Evolutionary conservation across 306 rosid genomes (phyloP).

Genomic region (Acacia acuminata): DNA sequence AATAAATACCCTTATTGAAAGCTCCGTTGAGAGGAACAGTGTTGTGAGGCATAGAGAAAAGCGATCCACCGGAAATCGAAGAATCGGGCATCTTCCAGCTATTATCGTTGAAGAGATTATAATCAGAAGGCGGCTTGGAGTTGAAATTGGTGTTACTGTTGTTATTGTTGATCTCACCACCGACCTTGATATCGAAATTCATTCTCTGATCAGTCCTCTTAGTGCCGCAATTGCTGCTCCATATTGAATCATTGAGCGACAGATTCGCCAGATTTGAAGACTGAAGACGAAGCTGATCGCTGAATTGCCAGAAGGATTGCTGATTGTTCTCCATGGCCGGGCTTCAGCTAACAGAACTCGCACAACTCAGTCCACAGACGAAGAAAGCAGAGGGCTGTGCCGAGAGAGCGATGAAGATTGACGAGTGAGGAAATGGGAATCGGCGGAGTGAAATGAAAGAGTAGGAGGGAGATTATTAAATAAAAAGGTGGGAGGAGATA

Average conservation of each 20-base stretch:
- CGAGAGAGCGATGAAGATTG: not conserved
- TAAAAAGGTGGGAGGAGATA: not conserved
- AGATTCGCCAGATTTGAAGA: slow-evolving; percentile 56
- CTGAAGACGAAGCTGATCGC: slow-evolving; percentile 82
- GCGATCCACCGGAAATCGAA: slow-evolving; percentile 13
- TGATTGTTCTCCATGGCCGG: slow-evolving; percentile 60
- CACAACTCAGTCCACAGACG: not conserved
- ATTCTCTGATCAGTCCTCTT: slow-evolving; percentile 61
- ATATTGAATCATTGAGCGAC: slow-evolving; percentile 78
- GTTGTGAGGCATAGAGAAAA: slow-evolving; percentile 42
- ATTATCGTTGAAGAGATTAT: slow-evolving; percentile 42
- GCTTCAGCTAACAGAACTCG: not conserved
- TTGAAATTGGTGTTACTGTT: slow-evolving; percentile 10
- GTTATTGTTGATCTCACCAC: slow-evolving; percentile 62
- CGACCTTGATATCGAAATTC: slow-evolving; percentile 81
- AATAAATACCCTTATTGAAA: slow-evolving; percentile 75
- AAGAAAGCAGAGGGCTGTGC: no score
- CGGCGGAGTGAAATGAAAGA: not conserved
- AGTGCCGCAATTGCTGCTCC: slow-evolving; percentile 60
- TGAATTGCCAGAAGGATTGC: slow-evolving; percentile 82
- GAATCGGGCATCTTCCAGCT: slow-evolving; percentile 51
- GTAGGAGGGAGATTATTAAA: not conserved
- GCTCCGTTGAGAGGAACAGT: slow-evolving; percentile 51
- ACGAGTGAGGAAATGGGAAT: not conserved
- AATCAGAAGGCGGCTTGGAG: slow-evolving; percentile 45